Base-by-base conservation (phyloP, 1,139 yeast species). In the Tardiomyces depauwii region DNA sequence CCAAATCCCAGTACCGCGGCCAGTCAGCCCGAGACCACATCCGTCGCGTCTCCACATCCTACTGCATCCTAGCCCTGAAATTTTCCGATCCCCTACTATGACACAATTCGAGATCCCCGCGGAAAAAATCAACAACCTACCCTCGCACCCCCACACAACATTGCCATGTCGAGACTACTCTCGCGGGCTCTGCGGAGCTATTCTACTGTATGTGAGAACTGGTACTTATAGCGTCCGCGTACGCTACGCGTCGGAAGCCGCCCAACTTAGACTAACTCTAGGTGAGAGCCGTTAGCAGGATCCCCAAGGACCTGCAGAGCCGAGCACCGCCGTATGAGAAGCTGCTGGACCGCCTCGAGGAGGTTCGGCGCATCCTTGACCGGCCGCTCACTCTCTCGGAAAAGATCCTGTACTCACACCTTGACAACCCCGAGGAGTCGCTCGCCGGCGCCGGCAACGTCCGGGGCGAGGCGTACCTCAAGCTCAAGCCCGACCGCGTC, bases 401-500 rank as follows among this genome's bases (percentile, higher is more conserved):
- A 67, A 91, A 91, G 70, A 86, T 88, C 56, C 72, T 91, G 49
- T 91, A 91, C 63, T 83, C 97, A 1, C 98, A 91, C 67, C 72
- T 91, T 59, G 85, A 79, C 42, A 71, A 86, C 60, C 95, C 96
- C 9, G 91, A 84, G 58, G 96, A 86, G 54, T 73, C 82, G 40
- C 71, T 87, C 47, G 71, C 76, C 2, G 68, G 73, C 46, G 67
- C 77, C 10, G 61, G 71, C 43, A 73, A 78, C 50, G 76, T 89
- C 53, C 77, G 98, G 58, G 98, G 98, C 45, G 65, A 77, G 50
- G 78, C 85, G 50, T 91, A 91, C 64, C 76, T 91, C 62, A 91
- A 91, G 71, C 74, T 91, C 57, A 77, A 81, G 61, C 98, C 98
- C n/a, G 98, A 91, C 64, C 77, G 98, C 59, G 98, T 91, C 18